Percentiles rank a stretch among this genome's conserved stretches.
Evolutionary conservation across 2,329 filamentous ascomycete genomes (phyloP).

Genomic region (Colletotrichum gigasporum): DNA sequence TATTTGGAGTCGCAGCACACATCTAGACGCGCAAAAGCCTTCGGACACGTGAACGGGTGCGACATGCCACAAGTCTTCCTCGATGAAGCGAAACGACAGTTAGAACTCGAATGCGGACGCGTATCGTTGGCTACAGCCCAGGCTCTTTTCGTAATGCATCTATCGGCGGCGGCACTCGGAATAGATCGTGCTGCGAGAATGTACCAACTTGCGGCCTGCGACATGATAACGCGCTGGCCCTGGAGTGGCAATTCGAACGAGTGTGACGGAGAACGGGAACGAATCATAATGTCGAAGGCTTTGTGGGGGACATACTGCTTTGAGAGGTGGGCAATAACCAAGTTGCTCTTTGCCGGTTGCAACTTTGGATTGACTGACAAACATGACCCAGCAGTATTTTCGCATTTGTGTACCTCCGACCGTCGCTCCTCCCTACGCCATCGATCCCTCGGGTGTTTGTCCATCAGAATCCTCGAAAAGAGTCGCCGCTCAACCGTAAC

Average conservation of each 20-base stretch:
- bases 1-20: constrained; percentile 27
- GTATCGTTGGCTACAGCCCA: constrained; percentile 35
- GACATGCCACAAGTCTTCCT: constrained; percentile 35
- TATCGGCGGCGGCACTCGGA: constrained; percentile 32
- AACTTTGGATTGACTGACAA: background rate
- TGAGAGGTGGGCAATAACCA: constrained; percentile 30
- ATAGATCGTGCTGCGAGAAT: constrained; percentile 23
- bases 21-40: constrained; percentile 33
- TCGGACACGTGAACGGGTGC: constrained; percentile 22
- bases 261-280: background rate
- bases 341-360: background rate
- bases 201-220: constrained; percentile 35
- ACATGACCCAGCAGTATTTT: background rate
- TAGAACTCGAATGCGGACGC: constrained; percentile 35
- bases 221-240: too few relatives aligned
- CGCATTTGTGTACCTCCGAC: background rate
- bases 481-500: background rate
- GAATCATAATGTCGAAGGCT: constrained; percentile 28
- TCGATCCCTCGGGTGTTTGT: background rate
- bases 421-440: background rate
- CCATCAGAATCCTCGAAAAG: background rate
- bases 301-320: constrained; percentile 34
- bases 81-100: constrained; percentile 36
- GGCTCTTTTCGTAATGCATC: constrained; percentile 34
- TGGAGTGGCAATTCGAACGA: background rate